Evolutionary conservation across 352 stramenopile genomes (phyloP), one percentile per base, ranked within the genome.

Genomic region (Pilasporangium apinafurcum): DNA sequence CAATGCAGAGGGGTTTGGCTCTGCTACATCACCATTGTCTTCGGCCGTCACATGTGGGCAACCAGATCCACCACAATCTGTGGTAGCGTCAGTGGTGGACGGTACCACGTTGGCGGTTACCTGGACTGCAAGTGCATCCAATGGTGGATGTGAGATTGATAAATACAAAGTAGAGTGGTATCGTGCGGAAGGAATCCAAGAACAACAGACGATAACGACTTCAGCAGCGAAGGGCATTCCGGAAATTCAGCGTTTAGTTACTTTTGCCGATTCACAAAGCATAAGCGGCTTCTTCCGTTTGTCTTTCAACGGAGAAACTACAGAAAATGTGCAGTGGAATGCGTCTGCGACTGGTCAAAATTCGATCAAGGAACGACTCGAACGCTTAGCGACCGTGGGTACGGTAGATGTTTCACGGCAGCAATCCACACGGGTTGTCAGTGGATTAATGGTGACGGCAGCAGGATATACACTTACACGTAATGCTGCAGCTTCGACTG

Each of bases 101-200:
- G 76, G 70, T 10, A 86, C 55, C 8, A 73, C 70, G 0, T 39
- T 91, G 0, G 50, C 56, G 25, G 68, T 88, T 6, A 53, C 51
- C 1, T 91, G 79, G 75, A 59, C 38, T 12, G 32, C 62, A 1
- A 78, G 54, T 36, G 44, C 55, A 3, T 40, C 49, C 1, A 51
- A 55, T 25, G 56, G 52, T 12, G 56, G 44, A 1, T 87, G 75
- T 26, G 47, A 58, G 16, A 56, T 87, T 2, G 72, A 85, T 53
- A 68, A 70, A 26, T 87, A 92, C 57, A 79, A 71, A 25, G 44
- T 90, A 13, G 80, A 92, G 50, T 90, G 80, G 77, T 92, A 79
- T 56, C 76, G 70, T 4, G 44, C 56, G 1, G 63, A 82, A 54
- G 77, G 74, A 9, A 53, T 42, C 0, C 62, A 52, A 17, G 74